Evolutionary conservation across 495 filamentous ascomycete species (phyloP), one percentile per base, ranked within the genome.

Genomic region (Penicillium egyptiacum): DNA sequence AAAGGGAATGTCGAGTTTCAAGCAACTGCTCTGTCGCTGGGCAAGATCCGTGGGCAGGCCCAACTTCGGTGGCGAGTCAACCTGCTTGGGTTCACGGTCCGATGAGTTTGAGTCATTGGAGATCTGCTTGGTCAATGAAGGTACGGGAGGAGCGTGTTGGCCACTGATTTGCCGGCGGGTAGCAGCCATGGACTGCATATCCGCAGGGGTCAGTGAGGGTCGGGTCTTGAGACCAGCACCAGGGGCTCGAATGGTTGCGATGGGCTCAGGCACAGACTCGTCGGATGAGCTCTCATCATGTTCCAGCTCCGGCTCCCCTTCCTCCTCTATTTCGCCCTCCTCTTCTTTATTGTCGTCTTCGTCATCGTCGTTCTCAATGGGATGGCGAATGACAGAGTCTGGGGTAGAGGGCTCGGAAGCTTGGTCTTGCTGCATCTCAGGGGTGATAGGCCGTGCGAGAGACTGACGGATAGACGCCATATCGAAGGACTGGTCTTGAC

Each of bases 321-420:
- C 67, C 40, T 74, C 69, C 0, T 60, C 48, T 17, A 62, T 12
- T 10, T 60, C 57, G 5, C 76, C 65, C 10, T 62, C 70, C 26
- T 75, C 70, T 0, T 70, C 64, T 31, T 35, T 16, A 3, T 56
- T 33, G 23, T 65, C 55, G 23, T 59, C 57, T 2, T 71, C 66
- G 0, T 61, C 53, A 11, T 60, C 59, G 4, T 76, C 64, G n/a
- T 64, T 72, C 35, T 75, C 72, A 22, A 78, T 63, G 19, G 90
- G 83, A 60, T 90, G 90, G 55, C 91, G 88, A 59, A 97, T 95
- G 25, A 97, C 92, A n/a, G 94, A 97, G 28, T 94, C 90, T 10
- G 91, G 91, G 3, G 93, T 96, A 35, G 88, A 86, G 2, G 89
- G 88, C 50, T 89, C 80, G 5, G 80, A 80, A 2, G 78, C 68